Evolutionary conservation across 139 green algal species (phyloP).

Genomic region (Micractinium conductrix): DNA sequence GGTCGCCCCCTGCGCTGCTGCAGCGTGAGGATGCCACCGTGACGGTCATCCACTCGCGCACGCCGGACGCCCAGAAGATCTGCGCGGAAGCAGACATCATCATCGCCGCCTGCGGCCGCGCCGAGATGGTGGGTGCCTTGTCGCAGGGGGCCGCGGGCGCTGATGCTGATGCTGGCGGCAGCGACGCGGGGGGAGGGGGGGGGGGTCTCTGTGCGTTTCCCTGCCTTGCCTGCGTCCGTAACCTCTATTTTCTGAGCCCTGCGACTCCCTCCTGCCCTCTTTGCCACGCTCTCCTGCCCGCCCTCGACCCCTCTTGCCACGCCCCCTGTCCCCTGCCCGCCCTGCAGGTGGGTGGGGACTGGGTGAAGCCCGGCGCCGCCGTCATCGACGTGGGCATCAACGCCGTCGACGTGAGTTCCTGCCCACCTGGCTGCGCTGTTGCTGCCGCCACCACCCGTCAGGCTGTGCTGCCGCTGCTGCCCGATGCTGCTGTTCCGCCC

Average conservation of each 20-base stretch:
- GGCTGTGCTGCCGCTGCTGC: background rate
- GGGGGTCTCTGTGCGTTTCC: too few relatives aligned
- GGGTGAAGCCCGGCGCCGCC: constrained; percentile 76
- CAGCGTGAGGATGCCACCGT: constrained; percentile 63
- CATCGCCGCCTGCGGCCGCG: constrained; percentile 87
- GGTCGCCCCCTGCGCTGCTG: too few relatives aligned
- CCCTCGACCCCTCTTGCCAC: too few relatives aligned
- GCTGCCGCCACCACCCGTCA: background rate
- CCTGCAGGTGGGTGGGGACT: constrained; percentile 74
- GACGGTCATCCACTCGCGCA: constrained; percentile 60
- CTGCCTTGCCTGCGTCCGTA: too few relatives aligned
- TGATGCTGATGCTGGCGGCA: too few relatives aligned
- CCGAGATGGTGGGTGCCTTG: constrained; percentile 94
- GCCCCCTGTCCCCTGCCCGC: too few relatives aligned
- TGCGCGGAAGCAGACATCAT: constrained; percentile 94
- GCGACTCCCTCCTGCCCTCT: too few relatives aligned
- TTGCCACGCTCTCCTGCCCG: too few relatives aligned
- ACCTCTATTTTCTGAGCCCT: too few relatives aligned
- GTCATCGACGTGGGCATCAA: constrained; percentile 86
- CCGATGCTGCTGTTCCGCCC: background rate
- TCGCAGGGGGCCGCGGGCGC: too few relatives aligned
- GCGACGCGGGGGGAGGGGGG: too few relatives aligned
- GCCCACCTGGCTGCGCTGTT: too few relatives aligned
- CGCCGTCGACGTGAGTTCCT: constrained; percentile 48
- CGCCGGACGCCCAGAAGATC: constrained; percentile 68